Evolutionary conservation across 2,329 filamentous ascomycete species (phyloP).

Genomic region (Cladorrhinum sp.): DNA sequence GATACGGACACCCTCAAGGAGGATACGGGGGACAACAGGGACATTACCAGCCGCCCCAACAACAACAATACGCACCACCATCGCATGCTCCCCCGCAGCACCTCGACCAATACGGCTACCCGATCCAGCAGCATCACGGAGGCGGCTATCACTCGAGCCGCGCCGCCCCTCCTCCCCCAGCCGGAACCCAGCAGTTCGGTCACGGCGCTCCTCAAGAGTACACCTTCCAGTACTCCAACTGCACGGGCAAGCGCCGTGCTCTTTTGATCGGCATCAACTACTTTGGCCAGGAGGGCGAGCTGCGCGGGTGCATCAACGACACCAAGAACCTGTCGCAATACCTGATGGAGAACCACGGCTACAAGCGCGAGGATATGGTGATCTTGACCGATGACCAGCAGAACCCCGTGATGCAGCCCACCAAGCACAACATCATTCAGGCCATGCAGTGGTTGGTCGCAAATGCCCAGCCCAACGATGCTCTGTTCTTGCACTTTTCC

Average conservation of each 20-base stretch:
- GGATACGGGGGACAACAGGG: slow-evolving; percentile 11
- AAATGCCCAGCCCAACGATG: slow-evolving; percentile 69
- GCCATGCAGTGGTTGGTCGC: slow-evolving; percentile 75
- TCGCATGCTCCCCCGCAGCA: slow-evolving; percentile 29
- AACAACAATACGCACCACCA: slow-evolving; percentile 36
- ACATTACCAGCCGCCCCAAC: slow-evolving; percentile 24
- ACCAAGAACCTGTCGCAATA: slow-evolving; percentile 73
- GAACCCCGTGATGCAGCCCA: slow-evolving; percentile 67
- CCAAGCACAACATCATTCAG: slow-evolving; percentile 70
- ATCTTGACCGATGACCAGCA: slow-evolving; percentile 72
- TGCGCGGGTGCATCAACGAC: slow-evolving; percentile 78
- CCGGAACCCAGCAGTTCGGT: slow-evolving; percentile 56
- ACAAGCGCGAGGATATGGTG: slow-evolving; percentile 78
- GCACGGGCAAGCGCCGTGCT: slow-evolving; percentile 69
- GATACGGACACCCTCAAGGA: slow-evolving; percentile 15
- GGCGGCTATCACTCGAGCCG: slow-evolving; percentile 31
- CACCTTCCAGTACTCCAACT: slow-evolving; percentile 73
- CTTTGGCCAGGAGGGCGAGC: slow-evolving; percentile 67
- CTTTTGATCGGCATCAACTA: slow-evolving; percentile 80
- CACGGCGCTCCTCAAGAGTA: slow-evolving; percentile 67
- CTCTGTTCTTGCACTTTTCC: slow-evolving; percentile 75
- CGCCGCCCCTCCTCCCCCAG: slow-evolving; percentile 38
- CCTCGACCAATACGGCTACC: slow-evolving; percentile 48
- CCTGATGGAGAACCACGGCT: slow-evolving; percentile 64
- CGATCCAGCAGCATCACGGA: slow-evolving; percentile 34